Evolutionary conservation across 495 filamentous ascomycete species (phyloP).

Genomic region (Geoglossum glabrum): DNA sequence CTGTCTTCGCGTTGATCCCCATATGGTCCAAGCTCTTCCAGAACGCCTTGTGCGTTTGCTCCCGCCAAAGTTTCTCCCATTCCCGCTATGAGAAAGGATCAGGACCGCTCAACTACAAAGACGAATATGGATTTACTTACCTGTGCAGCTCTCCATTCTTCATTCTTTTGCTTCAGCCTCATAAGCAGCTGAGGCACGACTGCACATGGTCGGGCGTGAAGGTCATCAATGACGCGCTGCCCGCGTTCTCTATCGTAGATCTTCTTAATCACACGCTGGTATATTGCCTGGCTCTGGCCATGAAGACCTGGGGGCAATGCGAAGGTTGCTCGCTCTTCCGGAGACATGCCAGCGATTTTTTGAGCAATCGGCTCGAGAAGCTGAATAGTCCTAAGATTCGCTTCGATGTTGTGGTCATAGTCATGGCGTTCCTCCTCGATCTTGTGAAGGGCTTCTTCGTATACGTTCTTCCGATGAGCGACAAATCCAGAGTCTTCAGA

Average conservation of each 20-base stretch:
- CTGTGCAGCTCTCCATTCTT: constrained; percentile 90
- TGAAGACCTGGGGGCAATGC: constrained; percentile 65
- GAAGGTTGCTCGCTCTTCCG: constrained; percentile 50
- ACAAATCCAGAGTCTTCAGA: constrained; percentile 97
- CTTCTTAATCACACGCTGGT: constrained; percentile 92
- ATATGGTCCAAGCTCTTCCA: constrained; percentile 93
- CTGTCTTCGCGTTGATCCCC: constrained; percentile 60
- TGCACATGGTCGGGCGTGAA: constrained; percentile 60
- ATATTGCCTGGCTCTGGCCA: constrained; percentile 86
- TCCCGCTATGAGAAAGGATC: constrained; percentile 44
- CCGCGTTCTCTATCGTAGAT: constrained; percentile 82
- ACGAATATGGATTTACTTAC: constrained; percentile 12
- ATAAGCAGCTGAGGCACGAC: constrained; percentile 75
- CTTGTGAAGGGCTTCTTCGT: constrained; percentile 79
- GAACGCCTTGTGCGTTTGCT: constrained; percentile 78
- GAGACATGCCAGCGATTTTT: constrained; percentile 54
- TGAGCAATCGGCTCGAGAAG: constrained; percentile 85
- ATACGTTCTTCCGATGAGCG: constrained; percentile 87
- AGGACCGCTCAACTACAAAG: too few species aligned
- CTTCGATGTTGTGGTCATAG: constrained; percentile 96
- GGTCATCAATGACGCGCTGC: constrained; percentile 55
- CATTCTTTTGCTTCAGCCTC: constrained; percentile 77
- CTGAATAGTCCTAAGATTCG: constrained; percentile 79
- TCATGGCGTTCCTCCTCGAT: constrained; percentile 98
- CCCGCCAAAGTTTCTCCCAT: constrained; percentile 98